Evolutionary conservation across 805 yeast species (phyloP).

Genomic region (Sporopachydermia quercuum): DNA sequence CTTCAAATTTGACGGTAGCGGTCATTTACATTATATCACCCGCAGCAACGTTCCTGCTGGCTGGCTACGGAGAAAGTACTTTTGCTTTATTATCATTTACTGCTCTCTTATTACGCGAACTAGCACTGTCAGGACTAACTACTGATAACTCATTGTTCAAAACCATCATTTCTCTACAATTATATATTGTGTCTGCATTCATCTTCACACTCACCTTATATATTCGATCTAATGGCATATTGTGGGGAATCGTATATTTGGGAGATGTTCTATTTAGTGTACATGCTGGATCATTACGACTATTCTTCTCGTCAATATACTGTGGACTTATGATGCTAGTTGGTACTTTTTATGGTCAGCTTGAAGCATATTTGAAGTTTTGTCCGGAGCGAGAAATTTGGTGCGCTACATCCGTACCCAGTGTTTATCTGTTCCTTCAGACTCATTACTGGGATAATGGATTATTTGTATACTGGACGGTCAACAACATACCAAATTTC

Average conservation of each 20-base stretch:
- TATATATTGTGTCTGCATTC: conserved; percentile 34
- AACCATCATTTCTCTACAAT: conserved; percentile 4
- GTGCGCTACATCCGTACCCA: conserved; percentile 48
- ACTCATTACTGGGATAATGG: conserved; percentile 76
- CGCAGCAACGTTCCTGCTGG: conserved; percentile 63
- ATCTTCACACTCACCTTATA: conserved; percentile 42
- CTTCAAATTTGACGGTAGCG: conserved; percentile 22
- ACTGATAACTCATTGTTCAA: neutral
- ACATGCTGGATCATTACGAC: conserved; percentile 11
- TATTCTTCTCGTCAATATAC: conserved; percentile 20
- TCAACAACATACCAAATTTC: conserved; percentile 72
- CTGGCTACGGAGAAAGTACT: conserved; percentile 64
- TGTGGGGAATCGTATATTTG: conserved; percentile 55
- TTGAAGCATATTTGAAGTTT: conserved; percentile 36
- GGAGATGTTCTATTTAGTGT: conserved; percentile 31
- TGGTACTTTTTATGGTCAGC: conserved; percentile 31
- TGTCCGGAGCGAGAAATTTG: conserved; percentile 70
- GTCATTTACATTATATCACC: conserved; percentile 48
- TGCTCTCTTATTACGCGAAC: conserved; percentile 39
- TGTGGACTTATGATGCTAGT: conserved; percentile 43
- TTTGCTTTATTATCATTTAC: conserved; percentile 45
- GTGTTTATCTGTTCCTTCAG: conserved; percentile 62
- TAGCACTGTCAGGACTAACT: conserved; percentile 8
- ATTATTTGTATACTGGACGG: conserved; percentile 68
- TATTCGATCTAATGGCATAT: conserved; percentile 61